Evolutionary conservation across 2,329 filamentous ascomycete genomes (phyloP), one percentile per base, ranked within the genome.

Genomic region (Neocucurbitaria cava): DNA sequence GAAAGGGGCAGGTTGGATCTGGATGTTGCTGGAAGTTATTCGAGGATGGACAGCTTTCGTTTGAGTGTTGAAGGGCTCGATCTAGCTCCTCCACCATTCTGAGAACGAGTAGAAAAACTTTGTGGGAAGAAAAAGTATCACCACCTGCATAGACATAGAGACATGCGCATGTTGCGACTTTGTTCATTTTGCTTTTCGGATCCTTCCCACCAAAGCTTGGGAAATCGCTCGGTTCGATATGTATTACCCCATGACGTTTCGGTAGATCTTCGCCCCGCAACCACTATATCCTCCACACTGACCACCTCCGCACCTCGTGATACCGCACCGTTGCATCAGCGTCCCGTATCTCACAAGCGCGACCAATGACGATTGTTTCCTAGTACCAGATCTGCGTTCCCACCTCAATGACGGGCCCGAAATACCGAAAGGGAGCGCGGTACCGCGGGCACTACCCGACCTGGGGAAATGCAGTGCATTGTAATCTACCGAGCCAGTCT

Each of bases 21-120:
- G 42, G 93, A 96, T 78, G 87, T 91, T 33, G 91, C 87, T 2
- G 93, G 93, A 0, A 92, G 89, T 70, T 96, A 96, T 75, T 93
- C 91, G 2, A 83, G 92, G 72, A 89, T 83, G 58, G 87, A 88
- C 70, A 79, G 83, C 15, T 88, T 88, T 68, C 81, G 81, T 60
- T 69, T 88, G 50, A 83, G 76, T 0, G 85, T 88, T 3, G 81
- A 86, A 46, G 86, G 85, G 0, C 63, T 88, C 63, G 84, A 87
- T 68, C 64, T 88, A 43, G 80, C 78, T 49, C 85, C 85, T 5
- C 85, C 85, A n/a, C 83, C 85, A 15, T 81, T 62, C 28, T 64
- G 52, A 49, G 41, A 38, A n/a, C 11, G 17, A 39, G 11, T 39
- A 21, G 36, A 4, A 38, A 18, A 38, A 21, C 18, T 10, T 21